Evolutionary conservation across 1,139 yeast species (phyloP), one percentile per base, ranked within the genome.

Genomic region (Geotrichum reessii): DNA sequence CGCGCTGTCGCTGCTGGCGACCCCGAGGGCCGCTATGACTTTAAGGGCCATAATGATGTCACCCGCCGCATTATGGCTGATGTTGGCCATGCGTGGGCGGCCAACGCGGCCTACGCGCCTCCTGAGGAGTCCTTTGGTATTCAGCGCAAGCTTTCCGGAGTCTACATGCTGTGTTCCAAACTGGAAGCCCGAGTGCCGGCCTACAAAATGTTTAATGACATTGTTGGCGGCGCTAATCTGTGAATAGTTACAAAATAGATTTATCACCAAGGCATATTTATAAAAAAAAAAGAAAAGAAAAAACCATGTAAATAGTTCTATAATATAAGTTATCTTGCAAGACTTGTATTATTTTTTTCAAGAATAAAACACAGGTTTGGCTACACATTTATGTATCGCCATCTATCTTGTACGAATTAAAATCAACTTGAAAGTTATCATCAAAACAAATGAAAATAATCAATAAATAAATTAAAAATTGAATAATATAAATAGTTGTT

Each of bases 51-150:
- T 8, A 19, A 19, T 19, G 44, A 37, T 19, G 44, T 37, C n/a
- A 37, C 44, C 44, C 44, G 44, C 8, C 44, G 44, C 21, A 37
- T 37, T 8, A 37, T 37, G 44, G 44, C 44, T 17, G 44, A 37
- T 14, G 44, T 37, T 2, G 44, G 44, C 44, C 44, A 37, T 9
- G 44, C 44, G 44, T 37, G 44, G 44, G 44, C 21, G 19, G 44
- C 97, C 19, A 37, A 37, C 21, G 44, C 44, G 9, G 44, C 44
- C 19, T 37, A 37, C 44, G 53, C 99, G 3, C 99, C 99, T 5
- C 99, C 99, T 2, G 98, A 93, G 70, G 99, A 93, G 72, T 93
- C 99, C 0, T 95, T 95, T 71, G 88, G 96, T 8, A 78, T 95
- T 66, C 99, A 93, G 72, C 81, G 99, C 68, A 93, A 95, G 69